phyloP scores from a whole-genome alignment of 148 eudicot genomes.

The Vaccinium myrtillus region DNA sequence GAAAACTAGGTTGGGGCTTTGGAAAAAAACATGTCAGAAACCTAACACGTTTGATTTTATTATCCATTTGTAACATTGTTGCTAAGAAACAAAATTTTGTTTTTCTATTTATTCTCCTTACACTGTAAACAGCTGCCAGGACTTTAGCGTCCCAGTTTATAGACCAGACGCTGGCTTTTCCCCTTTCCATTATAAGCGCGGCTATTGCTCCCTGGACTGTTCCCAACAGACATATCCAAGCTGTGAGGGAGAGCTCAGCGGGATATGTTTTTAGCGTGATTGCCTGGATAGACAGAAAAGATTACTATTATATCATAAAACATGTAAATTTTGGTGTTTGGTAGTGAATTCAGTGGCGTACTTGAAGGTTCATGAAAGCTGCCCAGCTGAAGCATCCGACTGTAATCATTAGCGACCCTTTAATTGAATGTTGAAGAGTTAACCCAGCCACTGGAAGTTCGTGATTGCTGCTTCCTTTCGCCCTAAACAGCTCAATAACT shows the following conservation, averaged over 20 bases:
- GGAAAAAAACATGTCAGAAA: not conserved
- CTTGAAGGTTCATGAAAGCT: slow-evolving; percentile 81
- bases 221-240: slow-evolving; percentile 86
- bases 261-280: slow-evolving; percentile 74
- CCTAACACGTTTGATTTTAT: not conserved
- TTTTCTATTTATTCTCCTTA: slow-evolving; percentile 33
- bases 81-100: not conserved
- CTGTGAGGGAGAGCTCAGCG: slow-evolving; percentile 78
- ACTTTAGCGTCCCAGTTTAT: slow-evolving; percentile 71
- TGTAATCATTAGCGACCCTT: slow-evolving; percentile 79
- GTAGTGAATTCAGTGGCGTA: slow-evolving; percentile 7
- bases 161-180: slow-evolving; percentile 59
- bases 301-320: not conserved
- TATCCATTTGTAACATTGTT: not conserved
- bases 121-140: slow-evolving; percentile 77
- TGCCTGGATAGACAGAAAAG: slow-evolving; percentile 40
- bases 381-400: slow-evolving; percentile 93
- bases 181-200: slow-evolving; percentile 80
- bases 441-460: slow-evolving; percentile 31
- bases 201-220: slow-evolving; percentile 66
- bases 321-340: not conserved
- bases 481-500: slow-evolving; percentile 37
- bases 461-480: slow-evolving; percentile 26
- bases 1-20: not conserved
- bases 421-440: slow-evolving; percentile 64